Base-by-base conservation (phyloP, 2,329 filamentous ascomycete genomes). In the Coniochaeta hoffmannii region DNA sequence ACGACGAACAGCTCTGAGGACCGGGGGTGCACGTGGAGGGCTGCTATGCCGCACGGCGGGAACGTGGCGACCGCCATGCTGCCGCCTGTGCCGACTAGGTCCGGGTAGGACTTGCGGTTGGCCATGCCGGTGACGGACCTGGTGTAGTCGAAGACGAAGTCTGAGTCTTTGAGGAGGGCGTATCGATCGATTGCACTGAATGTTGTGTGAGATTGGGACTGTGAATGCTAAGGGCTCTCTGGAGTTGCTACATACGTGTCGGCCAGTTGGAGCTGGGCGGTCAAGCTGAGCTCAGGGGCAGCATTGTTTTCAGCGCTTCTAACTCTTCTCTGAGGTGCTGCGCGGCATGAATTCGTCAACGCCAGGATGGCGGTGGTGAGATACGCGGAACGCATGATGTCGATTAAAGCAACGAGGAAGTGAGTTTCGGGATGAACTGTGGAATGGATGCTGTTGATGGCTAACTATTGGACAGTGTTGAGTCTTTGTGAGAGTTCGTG, bases 41-140 rank as follows among this genome's bases (percentile, higher is more conserved):
- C 15, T 8, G 58, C 54, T 35, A 60, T 56, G 52, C 52, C 31
- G 53, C 58, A 60, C 34, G 73, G 31, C 7, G 34, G 35, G 30
- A 57, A 36, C 22, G 22, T 31, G 28, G 54, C 55, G 7, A 58
- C 38, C 12, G 55, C 35, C 32, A 60, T 15, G 24, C 38, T 22
- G 30, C 46, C 49, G 14, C 57, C 57, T 9, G 55, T 78, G 49
- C 76, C 74, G n/a, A 80, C 76, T 17, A 83, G 74, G 26, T 79
- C 78, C 3, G 80, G 80, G 66, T 82, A 83, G 34, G 73, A 76
- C 66, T 77, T 76, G 63, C 79, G 74, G 68, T 81, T 80, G 38
- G 79, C 78, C n/a, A 73, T 68, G 31, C 77, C 67, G 57, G 80
- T 53, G 22, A 62, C 61, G n/a, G 62, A 62, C 53, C 61, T 60